A percentile compares a stretch with the other conserved stretches of the same genome.
Conservation (phyloP, 1,284 basidiomycete genomes). For the Cutaneotrichosporon cutaneum region DNA sequence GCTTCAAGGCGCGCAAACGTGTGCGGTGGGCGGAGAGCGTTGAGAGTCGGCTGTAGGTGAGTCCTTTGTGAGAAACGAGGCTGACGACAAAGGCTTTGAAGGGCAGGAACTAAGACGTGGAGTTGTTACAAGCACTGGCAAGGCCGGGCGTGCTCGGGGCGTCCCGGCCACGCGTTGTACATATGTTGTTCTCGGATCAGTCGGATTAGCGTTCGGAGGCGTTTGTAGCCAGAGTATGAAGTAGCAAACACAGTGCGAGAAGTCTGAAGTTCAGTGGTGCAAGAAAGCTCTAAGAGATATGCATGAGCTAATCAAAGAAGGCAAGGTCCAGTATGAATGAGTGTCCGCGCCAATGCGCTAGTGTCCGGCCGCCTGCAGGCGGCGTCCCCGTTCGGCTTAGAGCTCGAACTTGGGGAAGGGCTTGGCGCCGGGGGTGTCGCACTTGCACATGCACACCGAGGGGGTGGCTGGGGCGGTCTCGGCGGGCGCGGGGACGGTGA, state of each 20-base stretch:
- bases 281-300: too few relatives aligned
- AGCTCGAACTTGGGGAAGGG: constrained; percentile 19
- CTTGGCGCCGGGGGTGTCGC: constrained; percentile 14
- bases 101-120: too few relatives aligned
- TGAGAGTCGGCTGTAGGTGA: background rate
- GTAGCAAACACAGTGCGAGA: too few relatives aligned
- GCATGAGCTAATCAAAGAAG: too few relatives aligned
- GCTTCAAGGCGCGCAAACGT: background rate
- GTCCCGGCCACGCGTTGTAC: background rate
- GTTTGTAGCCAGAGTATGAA: too few relatives aligned
- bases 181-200: background rate
- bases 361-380: too few relatives aligned
- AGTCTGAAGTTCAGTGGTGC: too few relatives aligned
- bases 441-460: constrained; percentile 15
- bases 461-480: background rate
- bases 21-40: background rate
- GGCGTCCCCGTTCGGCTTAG: background rate
- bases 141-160: too few relatives aligned
- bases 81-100: background rate
- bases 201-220: background rate
- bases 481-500: constrained; percentile 5
- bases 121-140: too few relatives aligned
- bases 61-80: background rate
- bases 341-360: too few relatives aligned
- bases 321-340: too few relatives aligned